Evolutionary conservation across 805 yeast species (phyloP).

Genomic region (Saccharomycodes ludwigii): DNA sequence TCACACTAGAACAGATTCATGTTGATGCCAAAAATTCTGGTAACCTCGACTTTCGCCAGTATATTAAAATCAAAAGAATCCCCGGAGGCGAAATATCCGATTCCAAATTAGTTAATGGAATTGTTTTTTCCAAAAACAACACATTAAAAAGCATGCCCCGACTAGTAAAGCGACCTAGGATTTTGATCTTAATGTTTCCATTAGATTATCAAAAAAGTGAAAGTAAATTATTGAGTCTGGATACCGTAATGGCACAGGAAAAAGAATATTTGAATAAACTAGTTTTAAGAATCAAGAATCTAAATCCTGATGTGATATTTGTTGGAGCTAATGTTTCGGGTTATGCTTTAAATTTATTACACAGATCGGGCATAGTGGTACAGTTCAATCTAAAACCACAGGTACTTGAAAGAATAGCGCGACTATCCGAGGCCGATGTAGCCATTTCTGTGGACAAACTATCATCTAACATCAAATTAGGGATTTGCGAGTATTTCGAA

Average conservation of each 20-base stretch:
- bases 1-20: constrained; percentile 45
- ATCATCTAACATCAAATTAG: constrained; percentile 59
- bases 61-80: constrained; percentile 74
- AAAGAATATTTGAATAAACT: constrained; percentile 70
- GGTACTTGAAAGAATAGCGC: constrained; percentile 65
- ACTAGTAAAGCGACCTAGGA: constrained; percentile 50
- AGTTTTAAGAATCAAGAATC: constrained; percentile 62
- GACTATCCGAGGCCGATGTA: constrained; percentile 74
- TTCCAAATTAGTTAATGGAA: constrained; percentile 57
- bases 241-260: constrained; percentile 80
- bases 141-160: constrained; percentile 74
- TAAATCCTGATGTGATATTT: constrained; percentile 69
- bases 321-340: constrained; percentile 77
- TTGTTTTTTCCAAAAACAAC: constrained; percentile 71
- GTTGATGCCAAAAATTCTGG: constrained; percentile 52
- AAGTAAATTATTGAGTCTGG: constrained; percentile 69
- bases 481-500: constrained; percentile 61
- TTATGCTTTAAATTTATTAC: constrained; percentile 57
- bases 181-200: constrained; percentile 79
- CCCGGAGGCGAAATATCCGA: constrained; percentile 60
- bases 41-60: constrained; percentile 75
- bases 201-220: constrained; percentile 70
- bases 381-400: constrained; percentile 71
- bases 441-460: constrained; percentile 77
- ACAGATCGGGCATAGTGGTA: constrained; percentile 69